These are phyloP conservation scores for Lachnellula suecica DNA, from an alignment of 2,329 filamentous ascomycete species.

Conservation along the genomic window DNA sequence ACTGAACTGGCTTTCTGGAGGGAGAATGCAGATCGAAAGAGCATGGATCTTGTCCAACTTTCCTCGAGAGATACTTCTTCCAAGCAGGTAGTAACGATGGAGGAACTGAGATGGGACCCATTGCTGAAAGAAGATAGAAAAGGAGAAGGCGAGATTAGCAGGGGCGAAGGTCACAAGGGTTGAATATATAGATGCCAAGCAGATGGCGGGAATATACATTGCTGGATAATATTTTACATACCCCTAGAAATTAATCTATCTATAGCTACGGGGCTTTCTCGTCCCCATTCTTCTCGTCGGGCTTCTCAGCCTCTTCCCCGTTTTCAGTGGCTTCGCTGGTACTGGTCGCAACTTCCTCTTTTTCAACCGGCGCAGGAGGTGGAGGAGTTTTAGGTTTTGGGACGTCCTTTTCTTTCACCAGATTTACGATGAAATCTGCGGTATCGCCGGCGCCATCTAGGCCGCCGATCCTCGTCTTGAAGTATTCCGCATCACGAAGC, in stretches of 20 bases:
- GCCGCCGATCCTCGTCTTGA: constrained; percentile 59
- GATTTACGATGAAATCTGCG: constrained; percentile 65
- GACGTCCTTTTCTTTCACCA: constrained; percentile 56
- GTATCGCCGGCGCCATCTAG: constrained; percentile 68
- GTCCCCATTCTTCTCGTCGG: background rate
- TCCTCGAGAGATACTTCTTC: too few relatives aligned
- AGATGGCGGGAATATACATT: background rate
- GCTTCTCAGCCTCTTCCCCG: background rate
- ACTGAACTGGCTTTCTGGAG: background rate
- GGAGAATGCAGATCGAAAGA: background rate
- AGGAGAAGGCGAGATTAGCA: too few relatives aligned
- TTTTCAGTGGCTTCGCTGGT: background rate
- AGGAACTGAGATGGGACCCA: too few relatives aligned
- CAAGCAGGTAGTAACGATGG: too few relatives aligned
- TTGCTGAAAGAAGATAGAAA: too few relatives aligned
- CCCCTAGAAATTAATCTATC: background rate
- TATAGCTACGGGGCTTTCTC: background rate
- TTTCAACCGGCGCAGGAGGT: background rate
- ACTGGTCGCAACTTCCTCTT: background rate
- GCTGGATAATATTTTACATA: background rate
- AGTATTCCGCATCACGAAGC: constrained; percentile 61
- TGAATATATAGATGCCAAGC: background rate
- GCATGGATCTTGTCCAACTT: too few relatives aligned
- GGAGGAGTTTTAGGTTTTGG: constrained; percentile 7
- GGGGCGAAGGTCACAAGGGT: too few relatives aligned